Percentiles rank a stretch among this genome's conserved stretches.
These are phyloP conservation scores for Fusarium chaquense DNA, from an alignment of 2,329 filamentous ascomycete species.

Conservation along the genomic window DNA sequence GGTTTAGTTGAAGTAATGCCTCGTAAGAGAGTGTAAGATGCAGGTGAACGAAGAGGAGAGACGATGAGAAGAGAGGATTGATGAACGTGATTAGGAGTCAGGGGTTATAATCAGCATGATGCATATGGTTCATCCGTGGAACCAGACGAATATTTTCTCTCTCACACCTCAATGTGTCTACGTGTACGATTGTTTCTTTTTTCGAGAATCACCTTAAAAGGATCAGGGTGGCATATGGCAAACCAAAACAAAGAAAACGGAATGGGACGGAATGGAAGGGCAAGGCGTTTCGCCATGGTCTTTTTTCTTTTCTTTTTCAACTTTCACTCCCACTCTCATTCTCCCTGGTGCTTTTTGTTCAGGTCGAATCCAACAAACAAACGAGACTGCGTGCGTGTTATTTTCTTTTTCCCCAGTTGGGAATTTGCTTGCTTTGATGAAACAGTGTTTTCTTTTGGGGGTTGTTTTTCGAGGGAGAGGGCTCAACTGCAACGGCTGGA, in stretches of 20 bases:
- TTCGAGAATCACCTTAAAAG: slow-evolving; percentile 51
- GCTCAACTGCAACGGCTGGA: slow-evolving; percentile 46
- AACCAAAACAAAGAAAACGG: slow-evolving; percentile 29
- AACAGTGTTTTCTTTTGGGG: slow-evolving; percentile 40
- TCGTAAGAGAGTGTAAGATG: slow-evolving; percentile 41
- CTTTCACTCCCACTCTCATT: slow-evolving; percentile 36
- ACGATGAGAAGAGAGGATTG: slow-evolving; percentile 36
- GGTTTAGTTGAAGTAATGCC: slow-evolving; percentile 42
- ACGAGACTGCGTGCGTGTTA: slow-evolving; percentile 46
- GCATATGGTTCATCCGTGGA: slow-evolving; percentile 43
- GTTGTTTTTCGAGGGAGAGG: slow-evolving; percentile 45
- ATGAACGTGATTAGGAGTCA: slow-evolving; percentile 41
- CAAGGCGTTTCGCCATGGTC: slow-evolving; percentile 44
- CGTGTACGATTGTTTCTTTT: slow-evolving; percentile 56
- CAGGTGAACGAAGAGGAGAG: slow-evolving; percentile 16
- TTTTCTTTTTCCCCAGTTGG: slow-evolving; percentile 35
- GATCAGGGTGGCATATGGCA: slow-evolving; percentile 50
- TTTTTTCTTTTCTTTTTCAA: slow-evolving; percentile 39
- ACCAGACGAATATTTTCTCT: slow-evolving; percentile 45
- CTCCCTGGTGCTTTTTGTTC: slow-evolving; percentile 30
- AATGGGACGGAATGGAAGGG: slow-evolving; percentile 31
- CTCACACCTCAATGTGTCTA: slow-evolving; percentile 50
- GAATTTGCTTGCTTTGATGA: slow-evolving; percentile 47
- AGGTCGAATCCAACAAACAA: slow-evolving; percentile 40
- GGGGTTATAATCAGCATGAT: slow-evolving; percentile 51